Evolutionary conservation across 2,329 filamentous ascomycete species (phyloP).

Genomic region (Lizonia empirigonia): DNA sequence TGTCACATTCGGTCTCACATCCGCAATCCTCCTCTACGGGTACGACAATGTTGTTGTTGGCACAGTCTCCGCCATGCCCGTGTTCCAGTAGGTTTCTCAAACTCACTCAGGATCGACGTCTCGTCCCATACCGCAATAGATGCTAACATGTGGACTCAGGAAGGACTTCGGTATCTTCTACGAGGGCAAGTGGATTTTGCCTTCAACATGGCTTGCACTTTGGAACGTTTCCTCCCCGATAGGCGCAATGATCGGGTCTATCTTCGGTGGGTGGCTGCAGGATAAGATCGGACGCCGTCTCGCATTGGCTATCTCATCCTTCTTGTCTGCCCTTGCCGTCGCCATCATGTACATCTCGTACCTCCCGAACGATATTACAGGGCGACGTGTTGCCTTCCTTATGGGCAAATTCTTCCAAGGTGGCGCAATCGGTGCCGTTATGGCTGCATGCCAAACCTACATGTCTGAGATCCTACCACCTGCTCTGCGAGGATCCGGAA

Average conservation of each 20-base stretch:
- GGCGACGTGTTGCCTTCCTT: constrained; percentile 48
- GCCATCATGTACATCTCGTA: constrained; percentile 40
- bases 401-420: constrained; percentile 56
- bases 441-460: constrained; percentile 52
- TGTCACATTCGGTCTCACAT: constrained; percentile 32
- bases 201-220: constrained; percentile 36
- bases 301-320: constrained; percentile 29
- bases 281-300: constrained; percentile 34
- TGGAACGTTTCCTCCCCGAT: constrained; percentile 37
- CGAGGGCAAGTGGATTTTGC: constrained; percentile 36
- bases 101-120: background rate
- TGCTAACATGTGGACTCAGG: constrained; percentile 14
- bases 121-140: background rate
- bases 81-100: constrained; percentile 31
- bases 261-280: constrained; percentile 35
- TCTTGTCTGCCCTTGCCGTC: constrained; percentile 37
- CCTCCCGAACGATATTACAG: constrained; percentile 27
- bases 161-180: constrained; percentile 33
- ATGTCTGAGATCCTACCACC: constrained; percentile 58
- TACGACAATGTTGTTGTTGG: constrained; percentile 41
- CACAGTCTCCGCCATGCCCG: constrained; percentile 37
- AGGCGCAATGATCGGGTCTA: constrained; percentile 36
- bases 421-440: constrained; percentile 53
- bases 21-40: constrained; percentile 39
- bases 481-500: constrained; percentile 53